These are phyloP conservation scores for Cyberlindnera sargentensis DNA, from an alignment of 805 yeast genomes.

Conservation along the genomic window DNA sequence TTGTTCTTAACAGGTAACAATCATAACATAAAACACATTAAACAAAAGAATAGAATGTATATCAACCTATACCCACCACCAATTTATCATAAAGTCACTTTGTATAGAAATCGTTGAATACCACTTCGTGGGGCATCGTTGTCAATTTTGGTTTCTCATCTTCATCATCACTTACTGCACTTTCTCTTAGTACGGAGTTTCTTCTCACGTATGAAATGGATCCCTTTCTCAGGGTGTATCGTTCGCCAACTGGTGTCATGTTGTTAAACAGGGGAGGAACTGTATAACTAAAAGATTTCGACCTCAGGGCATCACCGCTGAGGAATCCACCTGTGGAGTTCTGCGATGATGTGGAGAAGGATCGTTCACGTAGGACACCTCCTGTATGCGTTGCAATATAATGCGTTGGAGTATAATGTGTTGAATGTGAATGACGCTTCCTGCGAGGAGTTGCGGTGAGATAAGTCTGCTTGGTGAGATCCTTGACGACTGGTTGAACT, in stretches of 20 bases:
- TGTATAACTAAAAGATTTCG: slow-evolving; percentile 8
- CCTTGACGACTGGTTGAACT: slow-evolving; percentile 1
- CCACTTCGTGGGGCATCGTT: slow-evolving; percentile 13
- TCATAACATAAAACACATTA: too few relatives aligned
- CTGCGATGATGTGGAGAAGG: slow-evolving; percentile 9
- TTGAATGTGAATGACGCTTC: slow-evolving; percentile 9
- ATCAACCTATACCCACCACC: too few relatives aligned
- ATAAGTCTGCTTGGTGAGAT: slow-evolving; percentile 4
- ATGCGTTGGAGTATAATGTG: slow-evolving; percentile 2
- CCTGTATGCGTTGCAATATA: neutral
- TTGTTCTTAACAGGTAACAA: too few relatives aligned
- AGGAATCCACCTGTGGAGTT: slow-evolving; percentile 4
- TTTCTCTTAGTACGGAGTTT: slow-evolving; percentile 8
- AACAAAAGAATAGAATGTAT: too few relatives aligned
- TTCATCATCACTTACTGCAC: slow-evolving; percentile 13
- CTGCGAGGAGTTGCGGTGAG: slow-evolving; percentile 7
- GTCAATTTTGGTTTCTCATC: slow-evolving; percentile 5
- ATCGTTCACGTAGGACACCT: slow-evolving; percentile 6
- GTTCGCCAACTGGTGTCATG: slow-evolving; percentile 6
- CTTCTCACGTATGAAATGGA: slow-evolving; percentile 4
- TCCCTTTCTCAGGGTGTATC: slow-evolving; percentile 7
- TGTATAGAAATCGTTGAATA: slow-evolving; percentile 14
- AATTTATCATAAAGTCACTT: too few relatives aligned
- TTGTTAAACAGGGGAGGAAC: slow-evolving; percentile 10
- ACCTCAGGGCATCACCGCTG: slow-evolving; percentile 3